Base-by-base conservation (phyloP, 2,329 filamentous ascomycete genomes). In the Ascosphaera apis region DNA sequence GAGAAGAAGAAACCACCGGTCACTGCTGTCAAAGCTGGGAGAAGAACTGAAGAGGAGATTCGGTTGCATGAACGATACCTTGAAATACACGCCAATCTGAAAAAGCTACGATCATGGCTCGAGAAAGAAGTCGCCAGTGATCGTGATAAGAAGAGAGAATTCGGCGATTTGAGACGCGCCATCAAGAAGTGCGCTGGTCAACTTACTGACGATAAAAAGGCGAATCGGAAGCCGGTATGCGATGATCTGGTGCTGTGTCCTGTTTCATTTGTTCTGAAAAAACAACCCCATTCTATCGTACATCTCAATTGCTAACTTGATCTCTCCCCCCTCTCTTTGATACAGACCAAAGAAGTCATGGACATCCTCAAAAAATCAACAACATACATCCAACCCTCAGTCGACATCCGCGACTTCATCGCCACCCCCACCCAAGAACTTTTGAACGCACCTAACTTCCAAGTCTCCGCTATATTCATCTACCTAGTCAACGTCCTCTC, bases 401-500 rank as follows among this genome's bases (percentile, higher is more conserved):
- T 75, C 11, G 65, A 74, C 40, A 63, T 69, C 8, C 61, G 61
- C 36, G 53, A 60, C 13, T 74, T 67, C 47, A 54, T 74, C 31
- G 56, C 54, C 16, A 54, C 56, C 25, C 58, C 58, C 1, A 53
- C 59, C 2, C 44, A 45, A 3, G 45, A 52, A 16, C 52, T 57
- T 31, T 49, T 49, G 39, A 44, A 51, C 37, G 44, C 51, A n/a
- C 46, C 54, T 12, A 53, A 56, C 23, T 66, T 63, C 15, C 58
- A 65, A 15, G 55, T 78, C 15, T 74, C 78, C 0, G 65, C 67
- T 1, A 55, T 79, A 4, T 68, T 80, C 42, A 57, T 91, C 17
- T 91, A 83, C 50, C 63, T 81, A 2, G 62, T 91, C 38, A 83
- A 79, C 45, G 71, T 77, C 35, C 74, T 84, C 42, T 62, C 75